Evolutionary conservation across 257 asterid species (phyloP), one percentile per base, ranked within the genome.

Genomic region (Solanum stenotomum): DNA sequence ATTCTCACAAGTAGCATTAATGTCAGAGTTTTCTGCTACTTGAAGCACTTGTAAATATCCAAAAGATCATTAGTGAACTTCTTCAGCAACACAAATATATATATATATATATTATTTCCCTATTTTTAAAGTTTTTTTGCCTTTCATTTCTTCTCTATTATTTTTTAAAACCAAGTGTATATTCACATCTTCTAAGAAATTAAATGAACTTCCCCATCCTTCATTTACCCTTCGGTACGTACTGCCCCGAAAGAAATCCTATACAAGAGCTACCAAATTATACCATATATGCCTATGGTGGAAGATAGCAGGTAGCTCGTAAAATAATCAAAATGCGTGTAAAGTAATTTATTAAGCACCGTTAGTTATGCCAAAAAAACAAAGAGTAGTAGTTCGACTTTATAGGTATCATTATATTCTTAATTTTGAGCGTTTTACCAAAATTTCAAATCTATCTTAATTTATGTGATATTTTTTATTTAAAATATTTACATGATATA

Each of bases 1-100:
- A 81, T 46, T 81, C 85, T 81, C 85, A 81, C 29, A 46, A 71
- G 88, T 42, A 86, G 88, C 84, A 71, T 44, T 86, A 42, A 46
- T 71, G 83, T 71, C 88, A 86, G 84, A 86, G 68, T 71, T 49
- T 31, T 86, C 46, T 86, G 65, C 70, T 86, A 86, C 63, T 86
- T 44, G 70, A 81, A 81, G 42, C 20, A 46, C 70, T 81, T 46
- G 68, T 15, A 81, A 46, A 46, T 46, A 81, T 81, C 85, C 70
- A 49, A 81, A 34, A 46, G 68, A 81, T 46, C 42, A 81, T 46
- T 81, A 44, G 67, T 79, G 67, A 81, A 3, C 85, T 81, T 81
- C 29, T 81, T 46, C 85, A 81, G 3, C 38, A 27, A 18, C 5
- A 46, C 5, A 14, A 46, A 44, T 81, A 16, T 37, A 74, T 16